phyloP scores from a whole-genome alignment of 1,284 basidiomycete species.

The Macrocystidia cucumis region DNA sequence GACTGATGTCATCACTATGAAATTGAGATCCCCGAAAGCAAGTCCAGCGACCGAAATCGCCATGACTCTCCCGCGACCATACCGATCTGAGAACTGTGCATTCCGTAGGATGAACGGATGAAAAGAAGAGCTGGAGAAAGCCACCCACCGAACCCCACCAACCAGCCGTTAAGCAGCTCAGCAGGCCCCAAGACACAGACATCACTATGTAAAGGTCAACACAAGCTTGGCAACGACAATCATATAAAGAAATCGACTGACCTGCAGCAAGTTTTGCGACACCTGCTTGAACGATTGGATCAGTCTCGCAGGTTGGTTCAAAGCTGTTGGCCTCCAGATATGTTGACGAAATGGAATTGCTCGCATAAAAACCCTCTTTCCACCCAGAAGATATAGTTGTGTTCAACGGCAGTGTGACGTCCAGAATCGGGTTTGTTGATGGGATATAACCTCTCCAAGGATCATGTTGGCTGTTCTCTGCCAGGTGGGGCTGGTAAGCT shows the following conservation, averaged over 20 bases:
- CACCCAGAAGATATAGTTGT: not conserved
- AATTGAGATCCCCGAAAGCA: slow-evolving; percentile 56
- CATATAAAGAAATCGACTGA: slow-evolving; percentile 24
- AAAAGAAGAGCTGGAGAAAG: slow-evolving; percentile 3
- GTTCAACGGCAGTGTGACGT: slow-evolving; percentile 1
- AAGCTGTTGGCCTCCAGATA: slow-evolving; percentile 11
- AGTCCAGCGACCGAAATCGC: slow-evolving; percentile 57
- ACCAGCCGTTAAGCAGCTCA: slow-evolving; percentile 69
- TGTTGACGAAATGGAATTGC: slow-evolving; percentile 2
- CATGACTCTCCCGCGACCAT: slow-evolving; percentile 67
- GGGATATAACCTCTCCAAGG: no score
- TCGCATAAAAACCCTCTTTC: slow-evolving; percentile 1
- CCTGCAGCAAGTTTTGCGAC: slow-evolving; percentile 64
- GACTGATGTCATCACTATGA: slow-evolving; percentile 60
- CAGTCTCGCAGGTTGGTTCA: slow-evolving; percentile 60
- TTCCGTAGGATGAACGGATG: slow-evolving; percentile 5
- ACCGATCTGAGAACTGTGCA: slow-evolving; percentile 68
- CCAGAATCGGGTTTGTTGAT: slow-evolving; percentile 6
- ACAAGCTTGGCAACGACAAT: slow-evolving; percentile 3
- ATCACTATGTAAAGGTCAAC: slow-evolving; percentile 36
- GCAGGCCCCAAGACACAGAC: slow-evolving; percentile 61
- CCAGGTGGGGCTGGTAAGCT: slow-evolving; percentile 43
- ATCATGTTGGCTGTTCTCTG: slow-evolving; percentile 14
- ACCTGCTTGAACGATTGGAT: slow-evolving; percentile 65
- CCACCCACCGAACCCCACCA: slow-evolving; percentile 75